Evolutionary conservation across 2,329 filamentous ascomycete species (phyloP), one percentile per base, ranked within the genome.

Genomic region (Aspergillus pseudotamarii): DNA sequence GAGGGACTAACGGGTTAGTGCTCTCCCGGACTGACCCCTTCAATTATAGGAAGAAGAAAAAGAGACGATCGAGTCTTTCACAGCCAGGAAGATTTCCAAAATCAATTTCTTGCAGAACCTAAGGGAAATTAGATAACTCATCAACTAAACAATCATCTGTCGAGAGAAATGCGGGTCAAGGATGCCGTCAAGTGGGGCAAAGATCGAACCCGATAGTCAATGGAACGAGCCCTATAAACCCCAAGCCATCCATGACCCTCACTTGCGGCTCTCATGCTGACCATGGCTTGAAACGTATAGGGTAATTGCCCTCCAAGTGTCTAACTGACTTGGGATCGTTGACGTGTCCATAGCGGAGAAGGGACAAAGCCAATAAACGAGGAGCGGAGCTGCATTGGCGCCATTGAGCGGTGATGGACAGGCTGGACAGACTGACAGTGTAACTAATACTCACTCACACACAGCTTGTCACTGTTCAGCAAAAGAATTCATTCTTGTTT

Each of bases 301-400:
- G 58, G 46, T 38, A 38, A 38, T 50, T 51, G 48, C 28, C 46
- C 59, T 45, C 30, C 53, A 54, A 56, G 58, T 57, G 57, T 65
- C 60, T 62, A 64, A 58, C 63, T 65, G 60, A 58, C 64, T 65
- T 61, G 68, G 62, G 60, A 54, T 59, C 53, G 68, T 73, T 72
- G 72, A 73, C 72, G 72, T 74, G 72, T 70, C 67, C 69, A 64
- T 72, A 65, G 66, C 62, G 61, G 58, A 54, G 58, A 58, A 60
- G 43, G 12, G 38, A 53, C 50, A 48, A 66, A 41, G 43, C 70
- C 69, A 71, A 71, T 72, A 60, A 51, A 66, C 65, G 66, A 61
- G 62, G 60, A 60, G 66, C 57, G 61, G 51, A 62, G 63, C 48
- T 65, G 57, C 60, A 67, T 61, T 58, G 50, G 57, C 57, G 58